Percentiles rank a stretch among this genome's conserved stretches.
These are phyloP conservation scores for Termitomyces sp. DNA, from an alignment of 768 basidiomycete genomes.

Conservation along the genomic window DNA sequence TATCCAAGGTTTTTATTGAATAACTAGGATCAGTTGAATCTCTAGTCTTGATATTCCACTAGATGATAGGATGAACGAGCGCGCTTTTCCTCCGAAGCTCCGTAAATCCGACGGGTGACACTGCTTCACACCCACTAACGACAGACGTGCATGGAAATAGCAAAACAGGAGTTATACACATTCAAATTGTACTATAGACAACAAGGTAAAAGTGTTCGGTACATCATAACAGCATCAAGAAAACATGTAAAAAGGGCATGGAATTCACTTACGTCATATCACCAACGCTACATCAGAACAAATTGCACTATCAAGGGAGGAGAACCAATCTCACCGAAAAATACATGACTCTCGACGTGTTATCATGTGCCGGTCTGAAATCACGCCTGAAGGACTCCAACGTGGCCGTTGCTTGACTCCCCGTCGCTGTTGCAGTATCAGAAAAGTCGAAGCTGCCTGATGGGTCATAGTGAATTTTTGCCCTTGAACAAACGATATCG, in stretches of 20 bases:
- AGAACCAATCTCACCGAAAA: constrained; percentile 27
- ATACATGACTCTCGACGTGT: constrained; percentile 31
- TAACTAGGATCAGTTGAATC: no score
- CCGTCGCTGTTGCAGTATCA: constrained; percentile 32
- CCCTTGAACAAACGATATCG: constrained; percentile 65
- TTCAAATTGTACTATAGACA: background rate
- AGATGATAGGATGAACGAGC: no score
- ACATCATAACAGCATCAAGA: background rate
- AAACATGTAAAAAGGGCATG: no score
- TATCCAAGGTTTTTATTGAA: no score
- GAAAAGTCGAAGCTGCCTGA: constrained; percentile 34
- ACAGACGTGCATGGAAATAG: background rate
- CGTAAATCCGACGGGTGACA: background rate
- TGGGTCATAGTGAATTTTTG: constrained; percentile 62
- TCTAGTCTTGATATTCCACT: no score
- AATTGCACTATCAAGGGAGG: background rate
- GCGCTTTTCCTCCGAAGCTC: no score
- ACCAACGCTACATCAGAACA: background rate
- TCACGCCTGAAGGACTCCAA: constrained; percentile 42
- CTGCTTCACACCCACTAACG: background rate
- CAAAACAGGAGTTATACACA: background rate
- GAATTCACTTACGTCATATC: background rate
- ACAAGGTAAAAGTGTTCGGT: no score
- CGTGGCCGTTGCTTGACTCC: constrained; percentile 24
- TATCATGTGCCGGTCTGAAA: constrained; percentile 39